Base-by-base conservation (phyloP, 179 eudicot genomes). In the Dionaea muscipula region DNA sequence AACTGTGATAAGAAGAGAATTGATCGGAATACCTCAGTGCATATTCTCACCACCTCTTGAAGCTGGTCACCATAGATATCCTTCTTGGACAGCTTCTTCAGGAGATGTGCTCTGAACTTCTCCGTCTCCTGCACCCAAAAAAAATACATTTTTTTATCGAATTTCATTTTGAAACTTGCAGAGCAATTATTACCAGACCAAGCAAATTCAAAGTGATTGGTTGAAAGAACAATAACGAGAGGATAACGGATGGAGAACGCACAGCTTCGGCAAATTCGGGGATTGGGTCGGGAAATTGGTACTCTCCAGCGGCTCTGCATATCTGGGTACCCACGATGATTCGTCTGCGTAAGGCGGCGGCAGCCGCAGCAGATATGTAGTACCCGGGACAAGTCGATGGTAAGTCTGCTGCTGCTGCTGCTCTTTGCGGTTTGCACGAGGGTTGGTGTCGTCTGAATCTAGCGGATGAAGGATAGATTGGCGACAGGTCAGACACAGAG, bases 241-340 rank as follows among this genome's bases (percentile, higher is more conserved):
- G 21, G 23, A 18, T 27, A 18, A 7, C 0, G 16, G 15, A 21
- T 11, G 25, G 0, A 15, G 33, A 50, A 61, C 76, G 68, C 26
- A 89, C 95, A 58, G 83, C 48, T 50, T 75, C 76, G 56, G 95
- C 95, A 53, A 89, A 89, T 74, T 89, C 97, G 47, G 97, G 95
- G 71, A 86, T 78, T 17, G 95, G 91, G 79, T 86, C 91, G 2
- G 95, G 91, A 41, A 86, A 86, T 62, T 81, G 66, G 74, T 81
- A 86, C 73, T 81, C 91, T 36, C 85, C 70, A 18, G 87, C 70
- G 20, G 91, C 85, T 49, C 66, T 83, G 59, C 82, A 78, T 68
- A 70, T 63, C 27, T 56, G 67, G 35, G 35, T 1, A n/a, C n/a
- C n/a, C n/a, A n/a, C n/a, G n/a, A n/a, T n/a, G n/a, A n/a, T n/a